Base-by-base conservation (phyloP, 2,329 filamentous ascomycete genomes). In the Pyrenophora seminiperda region DNA sequence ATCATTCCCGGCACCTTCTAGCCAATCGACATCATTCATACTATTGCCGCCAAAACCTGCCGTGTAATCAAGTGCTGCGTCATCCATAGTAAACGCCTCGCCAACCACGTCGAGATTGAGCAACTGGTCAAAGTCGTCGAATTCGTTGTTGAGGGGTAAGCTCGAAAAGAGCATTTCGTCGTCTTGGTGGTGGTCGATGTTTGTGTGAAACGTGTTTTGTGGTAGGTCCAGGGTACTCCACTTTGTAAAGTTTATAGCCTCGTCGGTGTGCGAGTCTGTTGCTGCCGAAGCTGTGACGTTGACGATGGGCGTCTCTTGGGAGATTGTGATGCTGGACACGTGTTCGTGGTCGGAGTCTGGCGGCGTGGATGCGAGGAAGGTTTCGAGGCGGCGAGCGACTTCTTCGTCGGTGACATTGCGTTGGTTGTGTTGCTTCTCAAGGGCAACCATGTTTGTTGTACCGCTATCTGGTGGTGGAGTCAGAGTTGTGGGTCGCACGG, bases 311-410 rank as follows among this genome's bases (percentile, higher is more conserved):
- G 58, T 47, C 9, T 66, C 64, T 49, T 64, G 50, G 5, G 66
- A 56, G 19, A 71, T 68, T 10, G 64, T 62, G 43, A 71, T 68
- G 40, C 59, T 58, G 7, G 63, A 54, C 34, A 67, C 54, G 49
- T 68, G 62, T 47, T 72, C 66, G 53, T 74, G 67, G 47, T 75
- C 72, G 6, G 66, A 77, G 22, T 77, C 74, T 2, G 78, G 78
- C 3, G 78, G 78, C 2, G 77, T 79, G 30, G 75, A 76, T 9
- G 77, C 77, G n/a, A 80, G 74, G 71, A 78, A 80, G 1, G 73
- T 75, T 62, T 78, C 77, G 18, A 80, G 69, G 24, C 75, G 72
- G 19, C 73, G 70, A 4, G 76, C 77, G 17, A 80, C 75, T 53
- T 79, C 77, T 52, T 76, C 76, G 58, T 80, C 78, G 3, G 75